phyloP scores from a whole-genome alignment of 2,329 filamentous ascomycete genomes.

The Colletotrichum limetticola region DNA sequence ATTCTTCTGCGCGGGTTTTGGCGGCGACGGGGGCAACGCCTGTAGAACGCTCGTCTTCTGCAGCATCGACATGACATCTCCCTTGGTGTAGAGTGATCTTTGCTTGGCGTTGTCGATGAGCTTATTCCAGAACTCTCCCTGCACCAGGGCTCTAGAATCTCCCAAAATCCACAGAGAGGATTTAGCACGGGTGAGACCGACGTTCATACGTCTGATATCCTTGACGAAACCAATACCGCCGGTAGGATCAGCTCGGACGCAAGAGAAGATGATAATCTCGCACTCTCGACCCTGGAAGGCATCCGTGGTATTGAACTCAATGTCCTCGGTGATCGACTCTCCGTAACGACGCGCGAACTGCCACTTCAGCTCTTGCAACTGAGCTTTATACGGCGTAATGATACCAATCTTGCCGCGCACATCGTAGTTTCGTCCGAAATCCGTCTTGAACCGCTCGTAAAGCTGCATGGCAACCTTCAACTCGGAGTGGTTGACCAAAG shows the following conservation, averaged over 20 bases:
- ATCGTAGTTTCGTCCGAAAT: slow-evolving; percentile 72
- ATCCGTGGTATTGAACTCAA: slow-evolving; percentile 99
- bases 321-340: slow-evolving; percentile 76
- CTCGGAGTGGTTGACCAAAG: slow-evolving; percentile 89
- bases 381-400: slow-evolving; percentile 97
- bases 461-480: slow-evolving; percentile 87
- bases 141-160: slow-evolving; percentile 85
- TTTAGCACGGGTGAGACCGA: slow-evolving; percentile 95
- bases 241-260: slow-evolving; percentile 90
- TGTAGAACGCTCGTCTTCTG: slow-evolving; percentile 51
- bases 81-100: slow-evolving; percentile 81
- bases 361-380: slow-evolving; percentile 81
- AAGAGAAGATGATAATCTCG: slow-evolving; percentile 99
- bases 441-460: slow-evolving; percentile 80
- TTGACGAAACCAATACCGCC: slow-evolving; percentile 98
- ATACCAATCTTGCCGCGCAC: slow-evolving; percentile 90
- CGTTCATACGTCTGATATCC: slow-evolving; percentile 99
- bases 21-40: background rate
- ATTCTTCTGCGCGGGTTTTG: slow-evolving; percentile 43
- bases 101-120: slow-evolving; percentile 84
- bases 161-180: slow-evolving; percentile 97
- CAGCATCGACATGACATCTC: slow-evolving; percentile 63
- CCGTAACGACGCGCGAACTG: slow-evolving; percentile 81
- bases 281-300: slow-evolving; percentile 97
- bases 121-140: slow-evolving; percentile 91